Evolutionary conservation across 2,329 filamentous ascomycete species (phyloP).

Genomic region (Calonectria crousiana): DNA sequence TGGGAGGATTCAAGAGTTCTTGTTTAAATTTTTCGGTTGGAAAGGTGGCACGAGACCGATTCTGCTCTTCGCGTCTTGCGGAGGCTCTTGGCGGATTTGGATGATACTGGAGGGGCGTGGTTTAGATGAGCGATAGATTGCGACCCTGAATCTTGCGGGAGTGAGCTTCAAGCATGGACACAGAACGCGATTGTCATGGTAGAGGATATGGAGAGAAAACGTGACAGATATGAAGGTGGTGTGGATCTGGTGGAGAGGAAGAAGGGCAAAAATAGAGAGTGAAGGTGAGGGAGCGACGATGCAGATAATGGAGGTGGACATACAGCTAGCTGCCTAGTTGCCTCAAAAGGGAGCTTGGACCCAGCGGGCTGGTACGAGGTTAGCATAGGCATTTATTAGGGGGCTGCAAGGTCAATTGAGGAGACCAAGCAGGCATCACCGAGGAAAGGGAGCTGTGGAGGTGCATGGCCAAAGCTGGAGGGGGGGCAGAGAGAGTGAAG

Average conservation of each 20-base stretch:
- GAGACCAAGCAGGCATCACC: slow-evolving; percentile 32
- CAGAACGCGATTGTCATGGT: slow-evolving; percentile 29
- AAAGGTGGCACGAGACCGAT: slow-evolving; percentile 50
- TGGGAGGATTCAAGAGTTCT: not conserved
- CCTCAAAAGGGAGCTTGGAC: slow-evolving; percentile 23
- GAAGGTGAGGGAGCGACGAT: slow-evolving; percentile 20
- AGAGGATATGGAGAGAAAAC: not conserved
- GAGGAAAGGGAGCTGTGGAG: slow-evolving; percentile 32
- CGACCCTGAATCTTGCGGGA: slow-evolving; percentile 69
- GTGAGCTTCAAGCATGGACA: slow-evolving; percentile 67
- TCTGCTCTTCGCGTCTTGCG: slow-evolving; percentile 38
- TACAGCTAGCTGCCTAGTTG: slow-evolving; percentile 35
- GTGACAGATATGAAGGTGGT: not conserved
- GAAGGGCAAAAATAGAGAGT: slow-evolving; percentile 1
- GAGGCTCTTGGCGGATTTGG: not conserved
- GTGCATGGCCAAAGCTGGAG: slow-evolving; percentile 28
- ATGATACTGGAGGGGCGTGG: not conserved
- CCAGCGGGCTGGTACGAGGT: slow-evolving; percentile 30
- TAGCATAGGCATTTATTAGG: slow-evolving; percentile 31
- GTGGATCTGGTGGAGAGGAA: not conserved
- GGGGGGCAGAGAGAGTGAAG: slow-evolving; percentile 38
- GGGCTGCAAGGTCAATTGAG: slow-evolving; percentile 24
- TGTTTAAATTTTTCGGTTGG: not conserved
- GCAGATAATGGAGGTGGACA: slow-evolving; percentile 25
- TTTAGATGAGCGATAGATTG: not conserved